Evolutionary conservation across 2,329 filamentous ascomycete genomes (phyloP), one percentile per base, ranked within the genome.

Genomic region (Basipetospora sp.): DNA sequence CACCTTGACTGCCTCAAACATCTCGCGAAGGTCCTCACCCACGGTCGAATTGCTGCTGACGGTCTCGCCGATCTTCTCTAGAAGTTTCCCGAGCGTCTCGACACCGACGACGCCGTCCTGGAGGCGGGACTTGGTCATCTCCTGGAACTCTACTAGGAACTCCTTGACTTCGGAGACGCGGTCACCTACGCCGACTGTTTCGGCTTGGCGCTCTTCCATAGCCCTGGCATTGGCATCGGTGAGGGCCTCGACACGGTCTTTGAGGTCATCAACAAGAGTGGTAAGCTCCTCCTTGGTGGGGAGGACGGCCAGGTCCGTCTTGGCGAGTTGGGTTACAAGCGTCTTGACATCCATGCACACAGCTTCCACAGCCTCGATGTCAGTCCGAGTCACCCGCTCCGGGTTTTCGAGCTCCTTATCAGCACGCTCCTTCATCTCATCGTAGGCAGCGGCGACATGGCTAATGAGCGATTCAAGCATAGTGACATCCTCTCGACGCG

Each of bases 271-370:
- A 45, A 90, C 63, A 43, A 80, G 66, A 30, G 73, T 70, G 38
- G 75, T 70, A n/a, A 87, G 62, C 33, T 93, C 84, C 2, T 83
- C 76, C 53, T 86, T 92, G 4, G 74, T 76, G 2, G 85, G 74
- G 3, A 93, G 58, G 1, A 69, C 65, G 2, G 78, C 77, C 5
- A 82, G 64, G 48, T 90, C 78, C 1, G 80, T 74, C 38, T 80
- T 67, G 25, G 75, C 67, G 49, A 90, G 71, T 39, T 80, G 75
- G 31, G 86, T 80, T 8, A 94, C 65, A 19, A 79, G 74, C 4
- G 70, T 65, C 59, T 92, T 94, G 56, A 92, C 77, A 44, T 94
- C 86, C n/a, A 82, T 72, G 22, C 86, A 82, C 30, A 88, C 69
- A 1, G 83, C 69, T 45, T 85, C 82, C 6, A 96, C 71, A 2